Evolutionary conservation across 352 stramenopile species (phyloP).

Genomic region (Phytophthora agathidicida): DNA sequence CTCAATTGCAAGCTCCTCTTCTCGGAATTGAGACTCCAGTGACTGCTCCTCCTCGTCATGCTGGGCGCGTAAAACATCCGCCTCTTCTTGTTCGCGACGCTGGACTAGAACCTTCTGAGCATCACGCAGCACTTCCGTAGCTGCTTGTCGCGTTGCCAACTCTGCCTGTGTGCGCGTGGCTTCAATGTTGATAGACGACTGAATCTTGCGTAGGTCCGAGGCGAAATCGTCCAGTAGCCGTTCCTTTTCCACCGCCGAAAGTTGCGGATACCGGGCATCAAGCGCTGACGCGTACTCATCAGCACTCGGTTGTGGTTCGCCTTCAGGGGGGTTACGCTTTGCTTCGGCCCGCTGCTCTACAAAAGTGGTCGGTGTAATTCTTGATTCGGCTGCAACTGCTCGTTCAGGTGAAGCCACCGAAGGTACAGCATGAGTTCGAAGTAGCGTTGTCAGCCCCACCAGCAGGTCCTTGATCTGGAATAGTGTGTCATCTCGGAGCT

Average conservation of each 20-base stretch:
- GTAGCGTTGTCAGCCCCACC: slow-evolving; percentile 37
- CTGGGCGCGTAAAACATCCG: slow-evolving; percentile 24
- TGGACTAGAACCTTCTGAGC: slow-evolving; percentile 31
- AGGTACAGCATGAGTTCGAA: slow-evolving; percentile 15
- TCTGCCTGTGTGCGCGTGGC: slow-evolving; percentile 50
- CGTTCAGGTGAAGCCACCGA: slow-evolving; percentile 1
- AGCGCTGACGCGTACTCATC: slow-evolving; percentile 51
- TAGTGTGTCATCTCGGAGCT: slow-evolving; percentile 45
- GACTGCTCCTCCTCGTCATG: slow-evolving; percentile 36
- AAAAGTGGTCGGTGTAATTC: not conserved
- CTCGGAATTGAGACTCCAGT: slow-evolving; percentile 47
- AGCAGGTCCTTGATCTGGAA: slow-evolving; percentile 70
- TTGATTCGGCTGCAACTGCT: not conserved
- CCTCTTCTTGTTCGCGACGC: slow-evolving; percentile 33
- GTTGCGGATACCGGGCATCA: slow-evolving; percentile 42
- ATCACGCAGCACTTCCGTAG: slow-evolving; percentile 32
- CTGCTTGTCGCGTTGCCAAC: slow-evolving; percentile 39
- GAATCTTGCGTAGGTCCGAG: slow-evolving; percentile 49
- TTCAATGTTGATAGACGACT: slow-evolving; percentile 56
- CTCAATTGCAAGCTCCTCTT: slow-evolving; percentile 58
- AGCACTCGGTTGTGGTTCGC: slow-evolving; percentile 33
- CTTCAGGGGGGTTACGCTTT: slow-evolving; percentile 20
- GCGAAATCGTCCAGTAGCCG: slow-evolving; percentile 59
- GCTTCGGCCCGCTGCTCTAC: not conserved
- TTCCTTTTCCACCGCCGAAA: slow-evolving; percentile 54